These are phyloP conservation scores for Saturnispora sanitii DNA, from an alignment of 805 yeast genomes.

Conservation along the genomic window DNA sequence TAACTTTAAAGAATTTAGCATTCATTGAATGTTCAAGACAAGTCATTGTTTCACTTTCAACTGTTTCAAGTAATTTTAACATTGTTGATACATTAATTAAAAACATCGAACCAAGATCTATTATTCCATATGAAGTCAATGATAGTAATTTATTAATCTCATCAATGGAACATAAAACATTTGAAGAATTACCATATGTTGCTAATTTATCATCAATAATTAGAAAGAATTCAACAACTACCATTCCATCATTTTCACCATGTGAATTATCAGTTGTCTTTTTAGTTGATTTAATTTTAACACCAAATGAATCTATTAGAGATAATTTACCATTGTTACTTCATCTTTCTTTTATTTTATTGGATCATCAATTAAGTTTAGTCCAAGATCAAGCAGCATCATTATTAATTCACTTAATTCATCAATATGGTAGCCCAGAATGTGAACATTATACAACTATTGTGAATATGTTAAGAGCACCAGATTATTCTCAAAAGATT, in stretches of 20 bases:
- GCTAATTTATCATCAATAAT: conserved; percentile 57
- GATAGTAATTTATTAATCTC: conserved; percentile 12
- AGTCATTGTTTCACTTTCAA: conserved; percentile 67
- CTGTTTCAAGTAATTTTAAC: conserved; percentile 38
- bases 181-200: conserved; percentile 50
- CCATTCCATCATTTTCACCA: conserved; percentile 64
- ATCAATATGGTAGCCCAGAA: conserved; percentile 43
- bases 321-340: conserved; percentile 60
- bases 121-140: conserved; percentile 53
- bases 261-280: conserved; percentile 84
- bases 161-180: conserved; percentile 9
- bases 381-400: conserved; percentile 81
- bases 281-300: conserved; percentile 67
- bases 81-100: conserved; percentile 53
- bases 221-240: conserved; percentile 33
- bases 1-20: conserved; percentile 57
- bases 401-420: conserved; percentile 62
- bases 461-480: conserved; percentile 46
- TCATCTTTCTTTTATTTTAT: conserved; percentile 68
- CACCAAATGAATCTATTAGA: conserved; percentile 52
- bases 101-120: conserved; percentile 71
- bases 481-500: conserved; percentile 38
- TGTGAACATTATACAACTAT: conserved; percentile 47
- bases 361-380: conserved; percentile 78
- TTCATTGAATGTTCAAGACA: conserved; percentile 77